phyloP scores from a whole-genome alignment of 768 basidiomycete species.

The Russula olivacea region DNA sequence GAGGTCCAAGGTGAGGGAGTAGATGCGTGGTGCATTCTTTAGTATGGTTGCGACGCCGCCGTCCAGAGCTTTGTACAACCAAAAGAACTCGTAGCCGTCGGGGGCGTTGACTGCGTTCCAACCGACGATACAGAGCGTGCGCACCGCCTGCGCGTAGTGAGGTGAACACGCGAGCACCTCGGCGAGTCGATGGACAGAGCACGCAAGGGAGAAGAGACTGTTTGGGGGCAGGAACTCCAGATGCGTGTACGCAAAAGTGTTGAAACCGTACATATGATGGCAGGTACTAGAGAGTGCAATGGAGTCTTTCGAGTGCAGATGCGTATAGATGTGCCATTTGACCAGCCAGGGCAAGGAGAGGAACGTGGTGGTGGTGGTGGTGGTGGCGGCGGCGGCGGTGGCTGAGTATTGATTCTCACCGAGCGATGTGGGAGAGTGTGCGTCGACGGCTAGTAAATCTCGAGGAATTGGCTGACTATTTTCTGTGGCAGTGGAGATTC shows the following conservation, averaged over 20 bases:
- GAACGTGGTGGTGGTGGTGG: conserved; percentile 5
- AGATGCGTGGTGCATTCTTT: background rate
- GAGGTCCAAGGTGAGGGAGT: conserved; percentile 10
- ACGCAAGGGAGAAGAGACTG: conserved; percentile 11
- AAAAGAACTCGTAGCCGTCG: background rate
- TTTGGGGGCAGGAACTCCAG: conserved; percentile 15
- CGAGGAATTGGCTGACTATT: background rate
- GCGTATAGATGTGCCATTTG: conserved; percentile 7
- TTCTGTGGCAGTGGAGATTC: background rate
- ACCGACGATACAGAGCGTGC: conserved; percentile 7
- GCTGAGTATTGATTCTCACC: background rate
- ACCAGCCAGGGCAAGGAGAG: conserved; percentile 4
- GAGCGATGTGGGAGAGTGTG: background rate
- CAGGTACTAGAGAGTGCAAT: conserved; percentile 16
- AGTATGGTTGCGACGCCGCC: background rate
- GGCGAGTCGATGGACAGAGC: conserved; percentile 1
- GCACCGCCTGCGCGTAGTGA: conserved; percentile 9
- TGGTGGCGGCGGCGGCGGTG: no score
- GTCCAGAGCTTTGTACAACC: conserved; percentile 5
- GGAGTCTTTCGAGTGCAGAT: conserved; percentile 8
- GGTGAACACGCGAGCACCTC: conserved; percentile 5
- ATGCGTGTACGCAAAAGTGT: conserved; percentile 14
- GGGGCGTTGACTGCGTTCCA: background rate
- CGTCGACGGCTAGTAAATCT: background rate
- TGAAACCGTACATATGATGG: conserved; percentile 13